Percentiles rank a stretch among this genome's conserved stretches.
These are phyloP conservation scores for Tylopilus sp. DNA, from an alignment of 1,284 basidiomycete genomes.

Conservation along the genomic window DNA sequence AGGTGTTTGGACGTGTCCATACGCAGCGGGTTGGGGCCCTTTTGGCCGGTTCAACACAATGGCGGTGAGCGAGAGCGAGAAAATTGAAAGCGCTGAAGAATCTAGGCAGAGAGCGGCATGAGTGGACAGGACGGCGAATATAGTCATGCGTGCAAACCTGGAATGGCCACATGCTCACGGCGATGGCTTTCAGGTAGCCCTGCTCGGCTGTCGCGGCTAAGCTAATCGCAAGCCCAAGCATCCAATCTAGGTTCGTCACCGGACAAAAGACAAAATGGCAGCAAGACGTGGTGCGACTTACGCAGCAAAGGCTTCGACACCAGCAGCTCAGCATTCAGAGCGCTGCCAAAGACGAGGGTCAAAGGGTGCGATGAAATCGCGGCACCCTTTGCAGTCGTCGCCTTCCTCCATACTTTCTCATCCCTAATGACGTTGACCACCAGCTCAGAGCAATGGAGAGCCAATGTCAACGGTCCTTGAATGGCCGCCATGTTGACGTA, in stretches of 20 bases:
- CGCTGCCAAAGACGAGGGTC: conserved; percentile 19
- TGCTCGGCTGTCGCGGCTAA: conserved; percentile 14
- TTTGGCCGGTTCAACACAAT: conserved; percentile 19
- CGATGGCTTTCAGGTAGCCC: conserved; percentile 16
- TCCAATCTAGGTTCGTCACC: conserved; percentile 26
- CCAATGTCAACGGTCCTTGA: conserved; percentile 31
- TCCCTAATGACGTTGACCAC: conserved; percentile 30
- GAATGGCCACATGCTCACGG: conserved; percentile 27
- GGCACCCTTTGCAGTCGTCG: conserved; percentile 14
- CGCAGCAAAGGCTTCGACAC: conserved; percentile 26
- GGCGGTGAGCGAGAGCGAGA: conserved; percentile 19
- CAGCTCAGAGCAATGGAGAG: conserved; percentile 31
- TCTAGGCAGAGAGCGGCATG: conserved; percentile 14
- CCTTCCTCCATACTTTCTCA: conserved; percentile 27
- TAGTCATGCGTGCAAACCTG: conserved; percentile 18
- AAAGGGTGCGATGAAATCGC: conserved; percentile 21
- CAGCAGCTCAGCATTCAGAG: conserved; percentile 16
- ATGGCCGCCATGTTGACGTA: conserved; percentile 26
- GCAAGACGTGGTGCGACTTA: conserved; percentile 13
- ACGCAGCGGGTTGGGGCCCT: conserved; percentile 31
- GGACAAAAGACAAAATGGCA: neutral
- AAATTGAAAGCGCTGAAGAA: conserved; percentile 19
- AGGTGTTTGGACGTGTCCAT: conserved; percentile 33
- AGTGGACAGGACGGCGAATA: neutral
- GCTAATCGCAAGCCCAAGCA: conserved; percentile 32